Conservation (phyloP, 805 yeast species). For the Candida multigemmis region DNA sequence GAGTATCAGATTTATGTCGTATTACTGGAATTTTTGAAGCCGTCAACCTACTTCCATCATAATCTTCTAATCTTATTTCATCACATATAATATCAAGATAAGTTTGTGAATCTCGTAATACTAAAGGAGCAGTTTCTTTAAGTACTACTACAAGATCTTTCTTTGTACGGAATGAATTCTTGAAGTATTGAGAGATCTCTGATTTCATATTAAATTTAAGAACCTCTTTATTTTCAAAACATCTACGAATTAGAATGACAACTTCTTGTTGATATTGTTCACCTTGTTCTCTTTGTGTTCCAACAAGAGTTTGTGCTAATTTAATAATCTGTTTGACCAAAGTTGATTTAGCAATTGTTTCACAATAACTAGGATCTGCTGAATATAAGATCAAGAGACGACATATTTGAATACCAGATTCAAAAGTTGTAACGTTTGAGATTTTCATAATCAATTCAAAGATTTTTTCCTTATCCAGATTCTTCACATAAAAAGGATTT, state of each 20-base stretch:
- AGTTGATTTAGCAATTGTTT: slow-evolving; percentile 35
- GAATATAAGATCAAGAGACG: no score
- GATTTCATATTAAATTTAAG: slow-evolving; percentile 39
- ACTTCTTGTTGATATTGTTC: slow-evolving; percentile 8
- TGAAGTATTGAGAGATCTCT: slow-evolving; percentile 40
- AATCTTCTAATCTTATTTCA: slow-evolving; percentile 34
- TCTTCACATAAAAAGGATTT: no score
- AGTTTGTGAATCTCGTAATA: slow-evolving; percentile 38
- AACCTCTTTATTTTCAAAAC: slow-evolving; percentile 53
- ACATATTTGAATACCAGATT: no score
- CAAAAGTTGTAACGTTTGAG: background rate
- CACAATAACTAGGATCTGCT: slow-evolving; percentile 30
- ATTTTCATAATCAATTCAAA: background rate
- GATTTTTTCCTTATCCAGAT: no score
- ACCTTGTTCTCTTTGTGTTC: slow-evolving; percentile 4
- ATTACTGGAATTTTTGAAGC: slow-evolving; percentile 13
- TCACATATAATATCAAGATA: slow-evolving; percentile 38
- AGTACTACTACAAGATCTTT: slow-evolving; percentile 39
- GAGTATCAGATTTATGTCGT: slow-evolving; percentile 4
- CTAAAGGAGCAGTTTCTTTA: slow-evolving; percentile 41
- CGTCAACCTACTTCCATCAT: slow-evolving; percentile 20
- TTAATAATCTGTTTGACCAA: slow-evolving; percentile 39
- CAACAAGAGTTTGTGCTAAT: slow-evolving; percentile 25
- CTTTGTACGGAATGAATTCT: slow-evolving; percentile 14
- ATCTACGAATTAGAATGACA: slow-evolving; percentile 51